phyloP scores from a whole-genome alignment of 2,329 filamentous ascomycete genomes.

The Escovopsis weberi region DNA sequence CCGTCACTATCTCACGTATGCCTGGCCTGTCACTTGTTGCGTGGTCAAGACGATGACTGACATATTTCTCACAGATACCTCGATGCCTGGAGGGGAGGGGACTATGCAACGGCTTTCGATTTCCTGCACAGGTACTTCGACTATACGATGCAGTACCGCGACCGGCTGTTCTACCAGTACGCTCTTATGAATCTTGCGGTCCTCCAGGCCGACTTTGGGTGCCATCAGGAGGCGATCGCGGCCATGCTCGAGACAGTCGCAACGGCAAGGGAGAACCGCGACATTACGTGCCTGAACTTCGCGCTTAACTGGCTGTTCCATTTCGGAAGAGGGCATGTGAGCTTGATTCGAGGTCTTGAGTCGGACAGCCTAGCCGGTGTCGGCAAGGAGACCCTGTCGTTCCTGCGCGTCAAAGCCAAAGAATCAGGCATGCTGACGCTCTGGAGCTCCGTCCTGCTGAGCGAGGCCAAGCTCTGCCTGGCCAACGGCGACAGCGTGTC shows the following conservation, averaged over 20 bases:
- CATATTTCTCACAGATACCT: conserved; percentile 48
- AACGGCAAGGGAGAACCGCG: conserved; percentile 85
- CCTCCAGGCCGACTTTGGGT: conserved; percentile 89
- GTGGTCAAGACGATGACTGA: conserved; percentile 6
- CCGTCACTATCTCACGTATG: conserved; percentile 57
- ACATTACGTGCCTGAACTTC: conserved; percentile 87
- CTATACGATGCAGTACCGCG: conserved; percentile 77
- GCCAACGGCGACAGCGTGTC: conserved; percentile 52
- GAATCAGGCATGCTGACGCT: conserved; percentile 77
- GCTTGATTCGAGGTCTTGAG: conserved; percentile 54
- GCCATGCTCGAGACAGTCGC: conserved; percentile 92
- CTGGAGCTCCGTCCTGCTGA: conserved; percentile 69
- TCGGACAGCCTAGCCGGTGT: conserved; percentile 61
- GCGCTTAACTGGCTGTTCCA: conserved; percentile 93
- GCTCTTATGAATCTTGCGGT: conserved; percentile 87
- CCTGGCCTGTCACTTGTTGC: not conserved
- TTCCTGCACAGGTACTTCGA: conserved; percentile 91
- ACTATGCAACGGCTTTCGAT: conserved; percentile 83
- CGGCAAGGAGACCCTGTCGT: conserved; percentile 68
- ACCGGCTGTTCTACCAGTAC: conserved; percentile 84
- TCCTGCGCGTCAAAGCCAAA: conserved; percentile 72
- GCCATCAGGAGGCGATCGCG: conserved; percentile 74
- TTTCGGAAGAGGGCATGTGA: conserved; percentile 73
- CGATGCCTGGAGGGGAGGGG: conserved; percentile 81
- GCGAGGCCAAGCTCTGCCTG: conserved; percentile 70